These are phyloP conservation scores for Pelargonium hybrid DNA, from an alignment of 441 rosid genomes.

Conservation along the genomic window DNA sequence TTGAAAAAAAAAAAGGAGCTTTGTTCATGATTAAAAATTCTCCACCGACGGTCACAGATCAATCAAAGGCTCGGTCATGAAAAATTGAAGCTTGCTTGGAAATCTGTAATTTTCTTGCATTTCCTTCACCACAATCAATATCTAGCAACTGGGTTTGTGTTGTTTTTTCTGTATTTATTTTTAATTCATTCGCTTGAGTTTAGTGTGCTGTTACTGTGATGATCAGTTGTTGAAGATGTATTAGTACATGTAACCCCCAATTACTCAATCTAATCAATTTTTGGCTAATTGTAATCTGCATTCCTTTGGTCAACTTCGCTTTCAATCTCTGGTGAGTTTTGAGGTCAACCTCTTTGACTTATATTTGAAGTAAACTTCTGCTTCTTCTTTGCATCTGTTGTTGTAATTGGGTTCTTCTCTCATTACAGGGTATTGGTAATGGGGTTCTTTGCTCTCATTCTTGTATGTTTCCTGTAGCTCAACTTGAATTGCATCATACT, in stretches of 20 bases:
- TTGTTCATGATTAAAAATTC: not conserved
- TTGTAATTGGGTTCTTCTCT: too few species aligned
- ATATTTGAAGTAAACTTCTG: not conserved
- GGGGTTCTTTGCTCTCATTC: too few species aligned
- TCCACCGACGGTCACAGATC: not conserved
- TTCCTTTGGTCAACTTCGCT: not conserved
- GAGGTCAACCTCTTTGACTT: not conserved
- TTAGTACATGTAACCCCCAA: not conserved
- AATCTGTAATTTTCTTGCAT: not conserved
- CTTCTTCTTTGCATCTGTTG: not conserved
- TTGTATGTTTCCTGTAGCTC: too few species aligned
- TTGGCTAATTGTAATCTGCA: not conserved
- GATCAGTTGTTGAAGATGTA: not conserved
- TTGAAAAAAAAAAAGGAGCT: too few species aligned
- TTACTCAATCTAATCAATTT: not conserved
- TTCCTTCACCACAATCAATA: not conserved
- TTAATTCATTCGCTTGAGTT: too few species aligned
- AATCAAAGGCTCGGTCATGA: not conserved
- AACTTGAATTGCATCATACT: not conserved
- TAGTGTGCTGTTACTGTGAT: not conserved
- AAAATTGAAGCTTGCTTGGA: not conserved
- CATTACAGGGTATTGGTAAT: too few species aligned
- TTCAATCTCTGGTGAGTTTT: not conserved
- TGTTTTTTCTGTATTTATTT: not conserved
- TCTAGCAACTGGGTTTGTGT: constrained; percentile 5